Percentiles rank a stretch among this genome's conserved stretches.
Evolutionary conservation across 1,139 yeast genomes (phyloP).

Genomic region (Ogataea hybrid): DNA sequence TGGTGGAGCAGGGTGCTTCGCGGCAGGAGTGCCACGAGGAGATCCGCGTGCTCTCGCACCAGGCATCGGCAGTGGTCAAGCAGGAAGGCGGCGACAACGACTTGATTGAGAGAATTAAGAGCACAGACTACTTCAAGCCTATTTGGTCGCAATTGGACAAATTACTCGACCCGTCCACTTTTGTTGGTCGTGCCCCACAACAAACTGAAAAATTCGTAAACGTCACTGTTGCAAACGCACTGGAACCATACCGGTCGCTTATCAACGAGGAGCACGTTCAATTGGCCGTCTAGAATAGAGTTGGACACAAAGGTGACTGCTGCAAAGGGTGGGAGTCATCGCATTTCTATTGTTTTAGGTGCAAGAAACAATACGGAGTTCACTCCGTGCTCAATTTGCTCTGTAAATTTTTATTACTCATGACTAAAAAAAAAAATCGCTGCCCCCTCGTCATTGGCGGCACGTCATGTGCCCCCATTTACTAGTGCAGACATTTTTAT

Average conservation of each 20-base stretch:
- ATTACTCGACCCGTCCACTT: constrained; percentile 87
- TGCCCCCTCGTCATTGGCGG: constrained; percentile 2
- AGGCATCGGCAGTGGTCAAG: constrained; percentile 96
- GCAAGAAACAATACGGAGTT: constrained; percentile 9
- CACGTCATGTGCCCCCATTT: constrained; percentile 10
- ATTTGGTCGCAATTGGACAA: constrained; percentile 79
- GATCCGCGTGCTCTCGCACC: constrained; percentile 94
- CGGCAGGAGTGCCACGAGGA: constrained; percentile 99
- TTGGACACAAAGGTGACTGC: constrained; percentile 1
- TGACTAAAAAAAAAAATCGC: constrained; percentile 3
- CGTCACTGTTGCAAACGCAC: constrained; percentile 80
- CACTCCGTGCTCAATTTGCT: constrained; percentile 3
- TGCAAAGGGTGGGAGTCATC: constrained; percentile 5
- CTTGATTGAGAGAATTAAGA: constrained; percentile 82
- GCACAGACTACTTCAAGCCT: constrained; percentile 82
- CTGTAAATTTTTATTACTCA: constrained; percentile 2
- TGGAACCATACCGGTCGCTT: constrained; percentile 61
- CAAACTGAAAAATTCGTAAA: constrained; percentile 93
- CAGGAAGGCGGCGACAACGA: constrained; percentile 99
- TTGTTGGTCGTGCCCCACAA: constrained; percentile 98
- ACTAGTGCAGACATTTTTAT: constrained; percentile 3
- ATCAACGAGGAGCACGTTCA: constrained; percentile 65
- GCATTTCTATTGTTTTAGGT: constrained; percentile 3
- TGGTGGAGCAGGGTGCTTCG: constrained; percentile 97
- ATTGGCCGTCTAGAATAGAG: constrained; percentile 44